Conservation (phyloP, 2,329 filamentous ascomycete species). For the Cadophora luteo-olivacea region DNA sequence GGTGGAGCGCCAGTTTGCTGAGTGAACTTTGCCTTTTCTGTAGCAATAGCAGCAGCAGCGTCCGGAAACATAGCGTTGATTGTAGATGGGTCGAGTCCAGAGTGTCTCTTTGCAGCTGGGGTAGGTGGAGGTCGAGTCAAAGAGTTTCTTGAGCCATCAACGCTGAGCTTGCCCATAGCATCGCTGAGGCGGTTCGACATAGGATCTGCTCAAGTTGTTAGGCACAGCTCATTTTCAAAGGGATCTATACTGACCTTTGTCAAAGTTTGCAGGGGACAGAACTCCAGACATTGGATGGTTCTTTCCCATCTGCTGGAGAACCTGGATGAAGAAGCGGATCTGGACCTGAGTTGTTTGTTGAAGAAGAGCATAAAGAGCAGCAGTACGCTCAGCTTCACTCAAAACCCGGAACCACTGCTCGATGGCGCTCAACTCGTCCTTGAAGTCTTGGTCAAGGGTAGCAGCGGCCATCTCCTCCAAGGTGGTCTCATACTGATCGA, state of each 20-base stretch:
- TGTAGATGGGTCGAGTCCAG: slow-evolving; percentile 88
- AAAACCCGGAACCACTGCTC: slow-evolving; percentile 99
- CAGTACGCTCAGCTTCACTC: slow-evolving; percentile 95
- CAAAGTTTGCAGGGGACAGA: slow-evolving; percentile 92
- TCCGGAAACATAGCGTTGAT: slow-evolving; percentile 99
- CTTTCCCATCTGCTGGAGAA: slow-evolving; percentile 98
- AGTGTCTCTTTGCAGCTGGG: slow-evolving; percentile 85
- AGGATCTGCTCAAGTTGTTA: slow-evolving; percentile 66
- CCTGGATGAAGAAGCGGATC: slow-evolving; percentile 98
- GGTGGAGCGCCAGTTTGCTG: slow-evolving; percentile 92
- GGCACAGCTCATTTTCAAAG: slow-evolving; percentile 4
- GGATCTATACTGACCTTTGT: slow-evolving; percentile 73
- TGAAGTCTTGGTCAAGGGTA: slow-evolving; percentile 99
- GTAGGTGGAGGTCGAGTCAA: slow-evolving; percentile 81
- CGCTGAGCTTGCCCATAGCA: slow-evolving; percentile 93
- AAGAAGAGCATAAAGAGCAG: slow-evolving; percentile 90
- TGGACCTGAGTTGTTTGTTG: slow-evolving; percentile 99
- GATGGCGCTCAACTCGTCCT: slow-evolving; percentile 97
- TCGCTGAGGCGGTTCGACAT: slow-evolving; percentile 97
- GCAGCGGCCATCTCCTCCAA: slow-evolving; percentile 98
- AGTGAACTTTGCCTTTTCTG: slow-evolving; percentile 96
- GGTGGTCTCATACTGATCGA: slow-evolving; percentile 98
- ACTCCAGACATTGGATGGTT: slow-evolving; percentile 97
- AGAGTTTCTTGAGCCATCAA: slow-evolving; percentile 86
- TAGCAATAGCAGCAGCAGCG: slow-evolving; percentile 96